Percentiles rank a stretch among this genome's conserved stretches.
These are phyloP conservation scores for Nitzschia inconspicua DNA, from an alignment of 108 stramenopile species.

Conservation along the genomic window DNA sequence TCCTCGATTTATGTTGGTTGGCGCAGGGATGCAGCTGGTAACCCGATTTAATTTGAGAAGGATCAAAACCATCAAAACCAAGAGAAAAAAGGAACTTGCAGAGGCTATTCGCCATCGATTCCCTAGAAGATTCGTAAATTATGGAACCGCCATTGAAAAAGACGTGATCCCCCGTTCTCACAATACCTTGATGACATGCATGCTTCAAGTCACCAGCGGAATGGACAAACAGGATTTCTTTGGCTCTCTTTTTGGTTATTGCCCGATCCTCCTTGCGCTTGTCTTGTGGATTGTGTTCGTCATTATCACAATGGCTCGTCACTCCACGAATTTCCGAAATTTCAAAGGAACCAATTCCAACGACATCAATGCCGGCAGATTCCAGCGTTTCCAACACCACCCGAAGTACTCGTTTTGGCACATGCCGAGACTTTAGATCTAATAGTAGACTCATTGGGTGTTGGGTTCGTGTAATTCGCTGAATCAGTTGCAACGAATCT, in stretches of 20 bases:
- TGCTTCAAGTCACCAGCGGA: constrained; percentile 79
- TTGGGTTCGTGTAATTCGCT: constrained; percentile 46
- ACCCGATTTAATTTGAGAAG: constrained; percentile 37
- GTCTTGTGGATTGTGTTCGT: background rate
- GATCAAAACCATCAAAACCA: constrained; percentile 45
- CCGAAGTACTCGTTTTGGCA: constrained; percentile 70
- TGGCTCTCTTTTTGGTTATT: constrained; percentile 27
- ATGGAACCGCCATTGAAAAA: constrained; percentile 86
- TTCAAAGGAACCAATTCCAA: constrained; percentile 72
- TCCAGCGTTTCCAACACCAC: constrained; percentile 65
- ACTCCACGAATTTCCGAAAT: constrained; percentile 75
- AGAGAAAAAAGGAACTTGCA: constrained; percentile 45
- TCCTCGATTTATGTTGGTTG: constrained; percentile 22
- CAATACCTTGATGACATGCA: constrained; percentile 62
- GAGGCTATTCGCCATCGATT: constrained; percentile 11
- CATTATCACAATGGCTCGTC: constrained; percentile 7
- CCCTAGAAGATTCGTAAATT: constrained; percentile 2
- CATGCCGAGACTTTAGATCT: constrained; percentile 84
- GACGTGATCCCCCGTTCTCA: constrained; percentile 67
- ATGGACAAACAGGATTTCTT: constrained; percentile 77
- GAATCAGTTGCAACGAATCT: constrained; percentile 54
- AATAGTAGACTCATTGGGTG: constrained; percentile 69
- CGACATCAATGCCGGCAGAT: constrained; percentile 62
- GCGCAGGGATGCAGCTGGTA: constrained; percentile 64
- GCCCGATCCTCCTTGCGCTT: background rate